phyloP scores from a whole-genome alignment of 257 asterid species.

The Pogostemon cablin region DNA sequence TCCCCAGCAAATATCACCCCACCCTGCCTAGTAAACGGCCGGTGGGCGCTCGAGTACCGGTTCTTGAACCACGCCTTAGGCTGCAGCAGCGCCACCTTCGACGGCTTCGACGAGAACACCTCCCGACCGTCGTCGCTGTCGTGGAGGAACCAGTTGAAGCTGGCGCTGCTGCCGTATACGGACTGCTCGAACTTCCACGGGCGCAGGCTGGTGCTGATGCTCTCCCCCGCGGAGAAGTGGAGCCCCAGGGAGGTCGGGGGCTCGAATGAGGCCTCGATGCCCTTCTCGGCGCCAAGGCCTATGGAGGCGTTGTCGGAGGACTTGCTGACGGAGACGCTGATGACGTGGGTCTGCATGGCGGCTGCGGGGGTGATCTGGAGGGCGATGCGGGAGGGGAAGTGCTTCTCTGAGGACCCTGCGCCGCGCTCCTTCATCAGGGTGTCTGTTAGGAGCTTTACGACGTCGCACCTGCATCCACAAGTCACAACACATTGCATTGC shows the following conservation, averaged over 20 bases:
- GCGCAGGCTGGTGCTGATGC: slow-evolving; percentile 52
- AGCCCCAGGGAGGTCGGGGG: slow-evolving; percentile 63
- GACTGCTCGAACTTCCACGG: slow-evolving; percentile 97
- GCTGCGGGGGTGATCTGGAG: slow-evolving; percentile 75
- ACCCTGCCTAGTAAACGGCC: slow-evolving; percentile 81
- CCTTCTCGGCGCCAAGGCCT: slow-evolving; percentile 63
- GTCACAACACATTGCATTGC: no score
- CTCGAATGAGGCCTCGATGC: slow-evolving; percentile 65
- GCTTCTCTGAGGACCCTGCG: slow-evolving; percentile 47
- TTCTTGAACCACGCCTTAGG: slow-evolving; percentile 88
- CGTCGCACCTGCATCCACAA: slow-evolving; percentile 59
- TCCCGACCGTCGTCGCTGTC: slow-evolving; percentile 75
- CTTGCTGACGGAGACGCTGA: slow-evolving; percentile 71
- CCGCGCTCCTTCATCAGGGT: slow-evolving; percentile 57
- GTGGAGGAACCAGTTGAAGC: slow-evolving; percentile 76
- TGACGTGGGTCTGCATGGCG: slow-evolving; percentile 50
- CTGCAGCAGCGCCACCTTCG: slow-evolving; percentile 59
- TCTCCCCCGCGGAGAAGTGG: slow-evolving; percentile 65
- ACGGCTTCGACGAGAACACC: slow-evolving; percentile 81
- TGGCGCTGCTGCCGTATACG: slow-evolving; percentile 57
- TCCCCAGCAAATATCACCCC: slow-evolving; percentile 89
- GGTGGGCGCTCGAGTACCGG: slow-evolving; percentile 59
- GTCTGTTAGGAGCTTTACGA: slow-evolving; percentile 58
- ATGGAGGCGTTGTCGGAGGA: slow-evolving; percentile 67
- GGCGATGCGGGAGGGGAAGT: slow-evolving; percentile 77